These are phyloP conservation scores for Mycogone perniciosa DNA, from an alignment of 2,329 filamentous ascomycete species.

Conservation along the genomic window DNA sequence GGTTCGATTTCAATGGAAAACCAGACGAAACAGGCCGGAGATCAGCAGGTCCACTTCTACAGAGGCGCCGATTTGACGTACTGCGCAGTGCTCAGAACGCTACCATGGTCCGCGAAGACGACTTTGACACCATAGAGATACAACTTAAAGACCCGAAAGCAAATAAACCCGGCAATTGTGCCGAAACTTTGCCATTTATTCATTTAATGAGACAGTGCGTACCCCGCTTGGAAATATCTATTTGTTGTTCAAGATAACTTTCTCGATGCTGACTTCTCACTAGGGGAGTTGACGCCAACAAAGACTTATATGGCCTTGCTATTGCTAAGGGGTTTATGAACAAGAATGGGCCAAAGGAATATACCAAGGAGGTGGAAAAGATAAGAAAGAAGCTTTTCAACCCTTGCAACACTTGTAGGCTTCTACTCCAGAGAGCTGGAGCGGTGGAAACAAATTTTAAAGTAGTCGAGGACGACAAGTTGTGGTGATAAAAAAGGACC, in stretches of 20 bases:
- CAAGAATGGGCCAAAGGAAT: neutral
- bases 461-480: too few relatives aligned
- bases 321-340: neutral
- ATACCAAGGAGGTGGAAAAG: neutral
- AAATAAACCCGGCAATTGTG: constrained; percentile 1
- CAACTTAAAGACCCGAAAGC: neutral
- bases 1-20: neutral
- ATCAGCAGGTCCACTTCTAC: neutral
- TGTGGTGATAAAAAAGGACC: too few relatives aligned
- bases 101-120: neutral
- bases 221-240: neutral
- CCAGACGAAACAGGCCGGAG: neutral
- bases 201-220: neutral
- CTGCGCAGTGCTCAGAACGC: neutral
- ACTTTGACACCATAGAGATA: neutral
- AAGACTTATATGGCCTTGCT: neutral
- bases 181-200: constrained; percentile 7
- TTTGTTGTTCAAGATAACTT: neutral
- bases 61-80: neutral
- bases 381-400: too few relatives aligned
- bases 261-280: neutral
- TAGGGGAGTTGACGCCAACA: neutral
- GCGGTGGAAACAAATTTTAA: too few relatives aligned
- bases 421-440: too few relatives aligned
- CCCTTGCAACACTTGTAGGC: too few relatives aligned